Percentiles rank a stretch among this genome's conserved stretches.
Evolutionary conservation across 2,329 filamentous ascomycete genomes (phyloP).

Genomic region (Aspergillus candidus): DNA sequence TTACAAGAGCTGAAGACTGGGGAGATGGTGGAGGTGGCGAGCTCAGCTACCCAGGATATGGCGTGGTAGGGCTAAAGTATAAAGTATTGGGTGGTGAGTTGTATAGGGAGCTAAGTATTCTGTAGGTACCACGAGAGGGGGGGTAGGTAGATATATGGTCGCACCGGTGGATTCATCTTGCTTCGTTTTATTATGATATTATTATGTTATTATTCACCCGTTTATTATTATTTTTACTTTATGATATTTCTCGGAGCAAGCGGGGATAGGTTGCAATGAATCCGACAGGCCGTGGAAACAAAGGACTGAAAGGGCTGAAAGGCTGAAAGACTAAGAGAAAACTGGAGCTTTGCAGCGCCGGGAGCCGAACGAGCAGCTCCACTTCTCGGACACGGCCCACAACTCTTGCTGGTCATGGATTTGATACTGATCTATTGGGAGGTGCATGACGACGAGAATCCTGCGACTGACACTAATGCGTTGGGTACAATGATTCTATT

Average conservation of each 20-base stretch:
- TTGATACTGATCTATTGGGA: too few relatives aligned
- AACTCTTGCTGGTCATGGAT: too few relatives aligned
- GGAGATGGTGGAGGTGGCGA: neutral
- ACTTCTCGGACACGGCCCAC: too few relatives aligned
- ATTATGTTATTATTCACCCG: slow-evolving; percentile 7
- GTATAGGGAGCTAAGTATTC: neutral
- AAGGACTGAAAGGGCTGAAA: slow-evolving; percentile 10
- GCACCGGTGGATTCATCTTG: too few relatives aligned
- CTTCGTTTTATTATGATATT: too few relatives aligned
- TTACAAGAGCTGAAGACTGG: neutral
- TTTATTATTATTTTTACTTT: slow-evolving; percentile 3
- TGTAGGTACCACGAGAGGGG: neutral
- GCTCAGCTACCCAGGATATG: slow-evolving; percentile 1
- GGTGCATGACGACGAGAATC: too few relatives aligned
- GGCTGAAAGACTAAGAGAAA: slow-evolving; percentile 4
- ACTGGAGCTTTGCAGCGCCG: neutral
- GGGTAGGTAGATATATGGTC: neutral
- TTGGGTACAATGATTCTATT: too few relatives aligned
- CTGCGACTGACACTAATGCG: too few relatives aligned
- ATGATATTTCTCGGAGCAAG: slow-evolving; percentile 14
- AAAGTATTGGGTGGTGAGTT: neutral
- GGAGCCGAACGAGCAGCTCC: slow-evolving; percentile 1
- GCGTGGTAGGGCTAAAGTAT: slow-evolving; percentile 15
- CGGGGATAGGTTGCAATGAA: slow-evolving; percentile 24
- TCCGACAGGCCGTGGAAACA: slow-evolving; percentile 26